Base-by-base conservation (phyloP, 176 grass and related monocot species). In the Juncus inflexus region DNA sequence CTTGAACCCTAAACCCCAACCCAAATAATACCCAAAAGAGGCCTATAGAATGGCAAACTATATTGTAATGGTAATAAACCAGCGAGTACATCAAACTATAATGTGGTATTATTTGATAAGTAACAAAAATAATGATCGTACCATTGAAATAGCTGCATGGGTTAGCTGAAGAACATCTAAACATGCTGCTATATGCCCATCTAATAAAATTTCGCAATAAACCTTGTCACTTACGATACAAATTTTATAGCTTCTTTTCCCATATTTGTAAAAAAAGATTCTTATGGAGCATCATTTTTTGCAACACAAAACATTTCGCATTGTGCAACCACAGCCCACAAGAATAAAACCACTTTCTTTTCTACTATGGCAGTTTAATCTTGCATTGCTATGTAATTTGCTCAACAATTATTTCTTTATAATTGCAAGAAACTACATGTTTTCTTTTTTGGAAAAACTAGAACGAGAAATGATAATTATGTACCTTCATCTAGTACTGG, bases 121-220 rank as follows among this genome's bases (percentile, higher is more conserved):
- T 28, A 28, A 28, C 19, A 28, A 28, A 28, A 28, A 28, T 28
- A 28, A 28, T 47, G 43, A 47, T 47, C 2, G 81, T 76, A 96
- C 91, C 87, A 96, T 70, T 6, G 91, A 87, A 49, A 96, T 85
- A 60, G 84, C 77, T 40, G 91, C 77, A 60, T 88, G 79, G 12
- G 79, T 85, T 73, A 96, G 53, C 35, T 87, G 81, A 64, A 96
- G 74, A 64, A 79, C 86, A 62, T 96, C 87, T 83, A 96, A 79
- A 66, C 79, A 90, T 13, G 91, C 79, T 42, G 86, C 42, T 49
- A 96, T 57, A 2, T 82, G 69, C 37, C 84, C 84, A 74, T 83
- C 91, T 90, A 61, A 76, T 55, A 12, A 28, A 28, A n/a, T 68
- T 71, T 71, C 54, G 58, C 15, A 53, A 63, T 7, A 63, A 77